Conservation (phyloP, 768 basidiomycete genomes). For the Calocybe gangraenosa region DNA sequence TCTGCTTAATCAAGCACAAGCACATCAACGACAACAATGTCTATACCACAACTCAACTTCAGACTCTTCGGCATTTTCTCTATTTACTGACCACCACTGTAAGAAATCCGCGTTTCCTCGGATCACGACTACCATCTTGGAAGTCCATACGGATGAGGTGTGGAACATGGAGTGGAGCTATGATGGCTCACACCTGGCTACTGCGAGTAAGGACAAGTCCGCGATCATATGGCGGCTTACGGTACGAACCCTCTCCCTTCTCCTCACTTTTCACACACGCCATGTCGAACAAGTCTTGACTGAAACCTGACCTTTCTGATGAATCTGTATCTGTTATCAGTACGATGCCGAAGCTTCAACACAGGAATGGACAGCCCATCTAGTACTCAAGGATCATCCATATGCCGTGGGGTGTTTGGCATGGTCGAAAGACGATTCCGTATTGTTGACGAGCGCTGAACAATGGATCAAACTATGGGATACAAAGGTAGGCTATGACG, state of each 20-base stretch:
- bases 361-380: slow-evolving; percentile 57
- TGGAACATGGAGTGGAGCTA: slow-evolving; percentile 97
- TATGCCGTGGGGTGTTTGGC: slow-evolving; percentile 79
- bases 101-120: slow-evolving; percentile 79
- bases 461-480: slow-evolving; percentile 87
- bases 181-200: slow-evolving; percentile 79
- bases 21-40: slow-evolving; percentile 77
- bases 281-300: not conserved
- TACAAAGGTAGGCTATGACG: slow-evolving; percentile 64
- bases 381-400: slow-evolving; percentile 69
- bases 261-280: slow-evolving; percentile 7
- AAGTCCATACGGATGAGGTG: slow-evolving; percentile 89
- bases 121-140: slow-evolving; percentile 78
- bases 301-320: too few species aligned
- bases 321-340: slow-evolving; percentile 5
- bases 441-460: slow-evolving; percentile 82
- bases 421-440: slow-evolving; percentile 88
- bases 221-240: slow-evolving; percentile 88
- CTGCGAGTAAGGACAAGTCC: slow-evolving; percentile 80
- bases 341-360: slow-evolving; percentile 25
- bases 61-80: slow-evolving; percentile 59
- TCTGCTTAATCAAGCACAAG: slow-evolving; percentile 80
- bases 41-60: slow-evolving; percentile 79
- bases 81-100: slow-evolving; percentile 86
- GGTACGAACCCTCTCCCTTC: slow-evolving; percentile 41